Base-by-base conservation (phyloP, 2,329 filamentous ascomycete genomes). In the Paracorniculantispora psalliotae region DNA sequence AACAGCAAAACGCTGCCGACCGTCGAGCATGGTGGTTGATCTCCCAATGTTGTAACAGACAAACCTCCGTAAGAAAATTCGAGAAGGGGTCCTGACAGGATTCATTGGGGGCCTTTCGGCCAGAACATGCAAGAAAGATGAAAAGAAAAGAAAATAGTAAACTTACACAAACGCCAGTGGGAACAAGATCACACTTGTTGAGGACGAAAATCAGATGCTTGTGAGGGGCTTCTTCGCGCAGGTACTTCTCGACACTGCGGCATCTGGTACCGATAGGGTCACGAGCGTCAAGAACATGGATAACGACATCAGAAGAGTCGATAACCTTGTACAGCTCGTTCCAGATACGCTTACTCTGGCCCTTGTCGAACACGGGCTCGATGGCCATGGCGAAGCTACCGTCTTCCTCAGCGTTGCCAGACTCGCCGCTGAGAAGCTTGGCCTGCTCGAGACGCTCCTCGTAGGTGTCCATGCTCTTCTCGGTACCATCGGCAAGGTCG, bases 11-110 rank as follows among this genome's bases (percentile, higher is more conserved):
- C 64, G 69, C 66, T 67, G 65, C 55, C 60, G 63, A 67, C 70
- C 69, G 65, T 71, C 66, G 72, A 73, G 68, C 71, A 66, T 78
- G 81, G 81, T 73, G 70, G 72, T 97, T 80, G 75, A 87, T 99
- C 85, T 97, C 88, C 94, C 94, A 97, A 91, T 86, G 89, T 89
- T 91, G 90, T 99, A 99, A 99, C 94, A 96, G 92, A 91, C 83
- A 77, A 77, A 80, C 85, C 87, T 87, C 88, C 90, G 94, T 86
- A 73, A 81, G 80, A 77, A 57, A 72, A 74, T 77, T 82, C 85
- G 77, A 77, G 79, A 70, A 81, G 87, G 84, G 81, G 90, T 96
- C 93, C 94, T 96, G 91, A 94, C 92, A 78, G 81, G 76, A 68
- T 79, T 75, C 81, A 81, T 86, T 90, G 87, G 87, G 83, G 67